Conservation (phyloP, 129 eudicot species). For the Chrysanthemum lavandulifolium region DNA sequence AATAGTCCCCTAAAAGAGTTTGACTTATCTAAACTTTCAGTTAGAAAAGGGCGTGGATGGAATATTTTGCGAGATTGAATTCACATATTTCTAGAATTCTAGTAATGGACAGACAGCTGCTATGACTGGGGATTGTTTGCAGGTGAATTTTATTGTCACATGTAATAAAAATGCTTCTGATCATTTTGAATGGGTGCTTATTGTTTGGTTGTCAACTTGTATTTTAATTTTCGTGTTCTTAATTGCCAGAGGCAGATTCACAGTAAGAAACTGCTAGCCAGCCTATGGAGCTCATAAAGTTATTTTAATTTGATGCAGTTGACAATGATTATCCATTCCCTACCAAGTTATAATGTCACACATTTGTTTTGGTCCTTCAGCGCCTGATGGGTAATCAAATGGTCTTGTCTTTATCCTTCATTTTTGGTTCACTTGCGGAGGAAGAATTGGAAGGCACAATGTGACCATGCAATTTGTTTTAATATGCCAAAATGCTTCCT, state of each 20-base stretch:
- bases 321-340: not conserved
- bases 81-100: constrained; percentile 91
- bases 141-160: not conserved
- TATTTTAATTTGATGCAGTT: constrained; percentile 20
- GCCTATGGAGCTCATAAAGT: constrained; percentile 95
- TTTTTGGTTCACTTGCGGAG: constrained; percentile 81
- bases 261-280: constrained; percentile 94
- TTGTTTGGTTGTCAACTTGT: constrained; percentile 1
- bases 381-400: constrained; percentile 47
- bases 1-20: constrained; percentile 4
- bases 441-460: constrained; percentile 86
- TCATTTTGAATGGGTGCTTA: not conserved
- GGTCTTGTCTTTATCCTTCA: constrained; percentile 15
- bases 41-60: constrained; percentile 89
- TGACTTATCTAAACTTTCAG: constrained; percentile 41
- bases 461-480: constrained; percentile 43
- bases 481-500: constrained; percentile 89
- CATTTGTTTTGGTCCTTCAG: constrained; percentile 42
- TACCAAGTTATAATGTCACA: constrained; percentile 16
- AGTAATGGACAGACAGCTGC: constrained; percentile 99
- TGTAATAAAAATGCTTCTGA: constrained; percentile 1
- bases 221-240: constrained; percentile 7
- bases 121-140: constrained; percentile 50
- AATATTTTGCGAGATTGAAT: constrained; percentile 90
- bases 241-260: constrained; percentile 83